phyloP scores from a whole-genome alignment of 208 protist genomes.

The Acanthamoeba healyi region DNA sequence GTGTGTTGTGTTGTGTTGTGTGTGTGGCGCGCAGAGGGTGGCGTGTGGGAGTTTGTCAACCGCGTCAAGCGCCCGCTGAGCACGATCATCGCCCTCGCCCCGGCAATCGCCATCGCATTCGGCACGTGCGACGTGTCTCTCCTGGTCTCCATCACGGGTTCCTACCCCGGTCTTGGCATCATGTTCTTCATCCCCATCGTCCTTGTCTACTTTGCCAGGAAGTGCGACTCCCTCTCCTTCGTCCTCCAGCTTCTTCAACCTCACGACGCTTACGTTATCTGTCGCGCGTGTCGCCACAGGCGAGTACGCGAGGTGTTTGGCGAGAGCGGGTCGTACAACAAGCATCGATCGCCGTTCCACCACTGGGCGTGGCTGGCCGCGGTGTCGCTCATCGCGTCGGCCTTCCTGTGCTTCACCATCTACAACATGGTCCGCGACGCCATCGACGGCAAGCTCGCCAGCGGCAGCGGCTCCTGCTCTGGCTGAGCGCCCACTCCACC shows the following conservation, averaged over 20 bases:
- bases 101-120: constrained; percentile 83
- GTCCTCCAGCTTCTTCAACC: neutral
- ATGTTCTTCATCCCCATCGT: constrained; percentile 84
- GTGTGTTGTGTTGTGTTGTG: neutral
- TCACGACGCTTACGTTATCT: neutral
- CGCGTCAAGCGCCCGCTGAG: constrained; percentile 76
- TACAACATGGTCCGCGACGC: constrained; percentile 34
- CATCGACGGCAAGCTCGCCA: constrained; percentile 30
- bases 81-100: constrained; percentile 71
- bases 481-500: neutral
- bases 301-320: constrained; percentile 1
- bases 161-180: constrained; percentile 84
- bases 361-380: constrained; percentile 43
- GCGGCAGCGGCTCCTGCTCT: neutral
- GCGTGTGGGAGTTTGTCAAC: neutral
- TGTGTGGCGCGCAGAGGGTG: neutral
- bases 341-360: constrained; percentile 21
- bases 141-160: constrained; percentile 84
- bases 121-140: constrained; percentile 77
- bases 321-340: constrained; percentile 32
- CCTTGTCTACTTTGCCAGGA: constrained; percentile 76
- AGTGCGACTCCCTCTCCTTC: neutral
- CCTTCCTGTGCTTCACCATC: constrained; percentile 34
- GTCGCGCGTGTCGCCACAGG: neutral
- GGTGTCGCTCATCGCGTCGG: neutral